Conservation (phyloP, 2,329 filamentous ascomycete species). For the Magnaporthiopsis rhizophila region DNA sequence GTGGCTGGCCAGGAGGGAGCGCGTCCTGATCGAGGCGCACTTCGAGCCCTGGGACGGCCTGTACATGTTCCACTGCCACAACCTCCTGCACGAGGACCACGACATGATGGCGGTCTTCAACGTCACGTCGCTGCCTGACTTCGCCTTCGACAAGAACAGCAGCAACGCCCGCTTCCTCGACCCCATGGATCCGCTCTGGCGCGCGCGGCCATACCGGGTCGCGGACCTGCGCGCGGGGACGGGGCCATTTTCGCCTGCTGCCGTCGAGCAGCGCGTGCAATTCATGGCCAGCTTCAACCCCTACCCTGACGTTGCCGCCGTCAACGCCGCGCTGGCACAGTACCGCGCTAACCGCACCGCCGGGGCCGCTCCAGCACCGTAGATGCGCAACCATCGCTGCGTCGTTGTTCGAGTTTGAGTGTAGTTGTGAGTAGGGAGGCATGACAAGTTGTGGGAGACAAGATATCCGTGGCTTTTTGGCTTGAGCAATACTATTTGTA, state of each 20-base stretch:
- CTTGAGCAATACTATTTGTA: no score
- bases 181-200: constrained; percentile 28
- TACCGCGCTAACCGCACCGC: constrained; percentile 15
- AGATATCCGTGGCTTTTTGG: no score
- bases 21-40: constrained; percentile 39
- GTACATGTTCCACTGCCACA: constrained; percentile 43
- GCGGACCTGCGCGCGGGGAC: constrained; percentile 17
- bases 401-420: not conserved
- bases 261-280: constrained; percentile 16
- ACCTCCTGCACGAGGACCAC: constrained; percentile 35
- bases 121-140: constrained; percentile 26
- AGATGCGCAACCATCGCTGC: not conserved
- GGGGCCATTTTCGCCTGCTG: constrained; percentile 16
- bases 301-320: constrained; percentile 15
- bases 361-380: not conserved
- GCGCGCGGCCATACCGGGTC: constrained; percentile 19
- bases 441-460: no score
- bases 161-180: constrained; percentile 20
- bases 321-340: constrained; percentile 18
- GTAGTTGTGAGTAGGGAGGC: no score
- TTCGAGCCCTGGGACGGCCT: constrained; percentile 46
- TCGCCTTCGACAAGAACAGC: constrained; percentile 28
- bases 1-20: constrained; percentile 43
- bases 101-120: constrained; percentile 41
- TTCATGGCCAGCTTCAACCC: constrained; percentile 19